These are phyloP conservation scores for Termitomyces titanicus DNA, from an alignment of 768 basidiomycete genomes.

Conservation along the genomic window DNA sequence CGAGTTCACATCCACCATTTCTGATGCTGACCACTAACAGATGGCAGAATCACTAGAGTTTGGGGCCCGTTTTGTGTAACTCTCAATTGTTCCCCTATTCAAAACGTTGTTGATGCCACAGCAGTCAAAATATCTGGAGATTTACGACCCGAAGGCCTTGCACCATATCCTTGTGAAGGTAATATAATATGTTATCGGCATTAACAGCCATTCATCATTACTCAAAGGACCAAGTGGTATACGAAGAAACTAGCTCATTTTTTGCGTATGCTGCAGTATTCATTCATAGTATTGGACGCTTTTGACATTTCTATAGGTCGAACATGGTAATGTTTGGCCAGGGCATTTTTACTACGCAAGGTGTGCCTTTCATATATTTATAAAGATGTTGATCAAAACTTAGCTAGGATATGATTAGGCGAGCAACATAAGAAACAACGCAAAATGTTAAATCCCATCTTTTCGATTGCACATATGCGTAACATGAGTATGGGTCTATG, in stretches of 20 bases:
- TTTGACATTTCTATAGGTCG: background rate
- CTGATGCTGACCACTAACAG: background rate
- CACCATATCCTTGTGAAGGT: slow-evolving; percentile 35
- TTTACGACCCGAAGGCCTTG: slow-evolving; percentile 34
- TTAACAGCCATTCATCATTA: background rate
- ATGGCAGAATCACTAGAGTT: background rate
- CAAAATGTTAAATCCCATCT: slow-evolving; percentile 11
- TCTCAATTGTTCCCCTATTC: background rate
- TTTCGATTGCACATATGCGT: slow-evolving; percentile 9
- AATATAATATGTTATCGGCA: slow-evolving; percentile 12
- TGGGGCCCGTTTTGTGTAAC: slow-evolving; percentile 4
- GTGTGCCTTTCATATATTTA: background rate
- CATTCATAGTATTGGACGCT: background rate
- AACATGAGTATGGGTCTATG: background rate
- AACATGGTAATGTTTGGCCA: background rate
- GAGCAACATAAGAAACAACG: slow-evolving; percentile 11
- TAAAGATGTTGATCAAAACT: background rate
- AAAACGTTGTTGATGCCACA: background rate
- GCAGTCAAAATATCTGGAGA: slow-evolving; percentile 25
- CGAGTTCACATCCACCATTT: background rate
- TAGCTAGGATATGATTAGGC: slow-evolving; percentile 1
- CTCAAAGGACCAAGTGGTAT: slow-evolving; percentile 5
- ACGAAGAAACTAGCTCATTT: slow-evolving; percentile 1
- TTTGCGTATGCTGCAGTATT: background rate
- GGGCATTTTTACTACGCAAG: slow-evolving; percentile 2